These are phyloP conservation scores for Stemphylium vesicarium DNA, from an alignment of 2,329 filamentous ascomycete genomes.

Conservation along the genomic window DNA sequence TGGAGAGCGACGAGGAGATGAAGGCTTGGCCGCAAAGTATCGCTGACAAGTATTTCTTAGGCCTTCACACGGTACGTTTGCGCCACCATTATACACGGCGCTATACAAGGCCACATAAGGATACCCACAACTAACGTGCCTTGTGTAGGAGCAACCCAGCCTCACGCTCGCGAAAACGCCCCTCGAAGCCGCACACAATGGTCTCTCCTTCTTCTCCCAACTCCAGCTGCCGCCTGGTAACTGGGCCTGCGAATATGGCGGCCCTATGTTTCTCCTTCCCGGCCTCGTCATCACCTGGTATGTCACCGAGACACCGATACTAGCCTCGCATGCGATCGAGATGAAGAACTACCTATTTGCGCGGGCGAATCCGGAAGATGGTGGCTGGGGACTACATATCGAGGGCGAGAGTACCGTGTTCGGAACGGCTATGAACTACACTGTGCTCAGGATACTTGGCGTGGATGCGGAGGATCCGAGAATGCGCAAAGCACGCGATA, in stretches of 20 bases:
- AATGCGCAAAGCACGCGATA: conserved; percentile 83
- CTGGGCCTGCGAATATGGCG: conserved; percentile 97
- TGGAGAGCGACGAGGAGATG: conserved; percentile 72
- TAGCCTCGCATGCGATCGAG: conserved; percentile 78
- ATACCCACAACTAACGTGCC: neutral
- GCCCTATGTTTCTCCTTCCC: conserved; percentile 93
- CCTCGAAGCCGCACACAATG: conserved; percentile 80
- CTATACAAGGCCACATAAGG: neutral
- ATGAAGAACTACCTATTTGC: conserved; percentile 93
- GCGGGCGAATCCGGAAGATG: conserved; percentile 82
- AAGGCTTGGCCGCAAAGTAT: conserved; percentile 82
- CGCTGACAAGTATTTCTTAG: conserved; percentile 90
- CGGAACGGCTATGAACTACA: conserved; percentile 89
- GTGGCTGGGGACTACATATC: conserved; percentile 97
- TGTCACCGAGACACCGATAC: conserved; percentile 85
- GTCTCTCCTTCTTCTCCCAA: conserved; percentile 84
- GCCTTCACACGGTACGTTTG: conserved; percentile 71
- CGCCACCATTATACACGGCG: neutral
- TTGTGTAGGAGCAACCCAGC: conserved; percentile 71
- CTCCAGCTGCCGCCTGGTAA: conserved; percentile 88
- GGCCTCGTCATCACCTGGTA: conserved; percentile 87
- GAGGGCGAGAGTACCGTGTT: conserved; percentile 93
- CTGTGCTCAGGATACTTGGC: conserved; percentile 78
- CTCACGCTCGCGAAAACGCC: conserved; percentile 75
- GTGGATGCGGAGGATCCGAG: conserved; percentile 81